Base-by-base conservation (phyloP, 345 rosid genomes). In the Triadica sebifera region DNA sequence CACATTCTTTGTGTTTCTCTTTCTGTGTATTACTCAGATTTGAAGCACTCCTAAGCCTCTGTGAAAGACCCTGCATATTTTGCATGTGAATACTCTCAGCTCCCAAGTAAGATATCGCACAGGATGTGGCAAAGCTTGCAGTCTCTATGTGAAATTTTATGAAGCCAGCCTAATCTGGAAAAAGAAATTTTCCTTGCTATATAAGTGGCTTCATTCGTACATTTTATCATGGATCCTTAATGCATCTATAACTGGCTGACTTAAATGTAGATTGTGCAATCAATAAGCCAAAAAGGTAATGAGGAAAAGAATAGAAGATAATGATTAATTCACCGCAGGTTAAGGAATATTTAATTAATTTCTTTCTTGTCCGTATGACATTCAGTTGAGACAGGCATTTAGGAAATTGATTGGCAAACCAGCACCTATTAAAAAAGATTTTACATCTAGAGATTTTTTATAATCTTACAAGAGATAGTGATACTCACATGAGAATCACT, bases 401-500 rank as follows among this genome's bases (percentile, higher is more conserved):
- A 22, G 12, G 52, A 51, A 70, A 17, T 12, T n/a, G 67, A 41
- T 64, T 17, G 41, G 34, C 16, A 59, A 49, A 15, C 71, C 24
- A 57, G 17, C 8, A 4, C 5, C 9, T 15, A 1, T 22, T 45
- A 15, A 49, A 16, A 25, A 47, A 24, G n/a, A 20, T 5, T 16
- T 46, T 55, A 6, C 12, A 46, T 10, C 34, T 19, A 56, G 4
- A 24, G 24, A 41, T 58, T 29, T 29, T 22, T 16, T 19, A 65
- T 29, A 11, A 13, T 22, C 39, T 58, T 67, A 62, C 61, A 51
- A 38, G 29, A 63, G 58, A 55, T 57, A 68, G 50, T 41, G 4
- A 75, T 66, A 29, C 84, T 74, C 74, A 86, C 93, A 74, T 84
- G 86, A 55, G 79, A 75, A 81, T 85, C 89, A 83, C 85, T 80